Conservation (phyloP, 2,329 filamentous ascomycete species). For the Aspergillus oerlinghausenensis region DNA sequence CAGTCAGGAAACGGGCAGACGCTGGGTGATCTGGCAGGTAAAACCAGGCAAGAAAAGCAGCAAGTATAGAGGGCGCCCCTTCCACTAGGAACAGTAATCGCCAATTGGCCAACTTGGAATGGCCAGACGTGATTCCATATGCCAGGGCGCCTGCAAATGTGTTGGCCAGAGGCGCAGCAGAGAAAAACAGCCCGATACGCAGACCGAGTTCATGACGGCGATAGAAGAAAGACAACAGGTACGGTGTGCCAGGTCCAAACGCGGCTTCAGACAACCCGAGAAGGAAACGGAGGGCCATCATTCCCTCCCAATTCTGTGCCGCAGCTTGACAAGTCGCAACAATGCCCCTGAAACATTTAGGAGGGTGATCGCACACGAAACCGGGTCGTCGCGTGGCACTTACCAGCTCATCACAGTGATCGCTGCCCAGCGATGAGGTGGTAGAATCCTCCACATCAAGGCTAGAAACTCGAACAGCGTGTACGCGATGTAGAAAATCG, state of each 20-base stretch:
- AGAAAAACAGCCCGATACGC: slow-evolving; percentile 52
- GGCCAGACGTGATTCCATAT: slow-evolving; percentile 60
- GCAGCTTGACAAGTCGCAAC: slow-evolving; percentile 46
- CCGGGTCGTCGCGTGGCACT: slow-evolving; percentile 14
- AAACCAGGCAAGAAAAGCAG: slow-evolving; percentile 53
- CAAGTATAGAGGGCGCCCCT: slow-evolving; percentile 55
- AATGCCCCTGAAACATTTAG: slow-evolving; percentile 36
- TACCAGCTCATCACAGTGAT: slow-evolving; percentile 41
- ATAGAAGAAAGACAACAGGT: slow-evolving; percentile 56
- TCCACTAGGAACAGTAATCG: slow-evolving; percentile 62
- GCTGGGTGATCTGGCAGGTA: slow-evolving; percentile 51
- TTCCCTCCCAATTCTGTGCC: slow-evolving; percentile 40
- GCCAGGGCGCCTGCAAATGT: slow-evolving; percentile 69
- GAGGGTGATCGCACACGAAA: slow-evolving; percentile 5
- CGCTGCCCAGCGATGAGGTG: slow-evolving; percentile 41
- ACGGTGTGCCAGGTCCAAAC: slow-evolving; percentile 45
- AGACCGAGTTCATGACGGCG: slow-evolving; percentile 54
- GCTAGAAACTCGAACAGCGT: slow-evolving; percentile 40
- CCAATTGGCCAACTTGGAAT: slow-evolving; percentile 58
- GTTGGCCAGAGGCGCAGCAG: slow-evolving; percentile 65
- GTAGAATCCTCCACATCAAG: slow-evolving; percentile 43
- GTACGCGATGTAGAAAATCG: slow-evolving; percentile 51
- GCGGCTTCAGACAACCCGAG: slow-evolving; percentile 46
- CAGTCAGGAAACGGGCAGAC: slow-evolving; percentile 51
- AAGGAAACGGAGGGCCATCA: slow-evolving; percentile 48